phyloP scores from a whole-genome alignment of 768 basidiomycete species.

The Mrakia frigida region DNA sequence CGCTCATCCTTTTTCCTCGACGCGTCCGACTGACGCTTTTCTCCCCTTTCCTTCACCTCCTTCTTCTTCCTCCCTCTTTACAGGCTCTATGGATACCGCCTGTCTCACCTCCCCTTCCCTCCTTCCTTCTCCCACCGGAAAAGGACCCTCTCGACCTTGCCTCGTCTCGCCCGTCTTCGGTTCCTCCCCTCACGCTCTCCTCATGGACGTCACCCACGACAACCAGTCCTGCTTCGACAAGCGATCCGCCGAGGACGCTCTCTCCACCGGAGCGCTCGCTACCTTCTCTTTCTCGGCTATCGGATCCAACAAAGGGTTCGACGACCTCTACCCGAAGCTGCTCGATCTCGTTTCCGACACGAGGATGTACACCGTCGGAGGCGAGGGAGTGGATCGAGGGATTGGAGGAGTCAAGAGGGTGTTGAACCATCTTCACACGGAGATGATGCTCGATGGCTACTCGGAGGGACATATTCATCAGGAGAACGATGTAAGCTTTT shows the following conservation, averaged over 20 bases:
- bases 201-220: constrained; percentile 96
- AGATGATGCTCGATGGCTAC: constrained; percentile 82
- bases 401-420: constrained; percentile 56
- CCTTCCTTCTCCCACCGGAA: constrained; percentile 73
- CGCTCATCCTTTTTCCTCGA: constrained; percentile 20
- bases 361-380: constrained; percentile 64
- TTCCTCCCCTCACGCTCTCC: constrained; percentile 80
- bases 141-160: constrained; percentile 68
- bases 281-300: constrained; percentile 82
- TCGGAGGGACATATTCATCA: constrained; percentile 95
- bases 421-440: constrained; percentile 78
- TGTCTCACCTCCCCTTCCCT: constrained; percentile 73
- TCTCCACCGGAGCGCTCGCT: constrained; percentile 89
- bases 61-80: neutral
- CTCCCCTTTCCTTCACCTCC: neutral
- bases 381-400: constrained; percentile 46
- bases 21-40: constrained; percentile 8
- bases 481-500: constrained; percentile 73
- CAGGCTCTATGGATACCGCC: constrained; percentile 88
- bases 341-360: constrained; percentile 81
- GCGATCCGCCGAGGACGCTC: constrained; percentile 85
- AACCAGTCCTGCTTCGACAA: constrained; percentile 89
- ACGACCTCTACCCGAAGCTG: constrained; percentile 93
- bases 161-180: constrained; percentile 75
- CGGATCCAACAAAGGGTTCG: constrained; percentile 94